Base-by-base conservation (phyloP, 805 yeast genomes). In the Yarrowia sp. region DNA sequence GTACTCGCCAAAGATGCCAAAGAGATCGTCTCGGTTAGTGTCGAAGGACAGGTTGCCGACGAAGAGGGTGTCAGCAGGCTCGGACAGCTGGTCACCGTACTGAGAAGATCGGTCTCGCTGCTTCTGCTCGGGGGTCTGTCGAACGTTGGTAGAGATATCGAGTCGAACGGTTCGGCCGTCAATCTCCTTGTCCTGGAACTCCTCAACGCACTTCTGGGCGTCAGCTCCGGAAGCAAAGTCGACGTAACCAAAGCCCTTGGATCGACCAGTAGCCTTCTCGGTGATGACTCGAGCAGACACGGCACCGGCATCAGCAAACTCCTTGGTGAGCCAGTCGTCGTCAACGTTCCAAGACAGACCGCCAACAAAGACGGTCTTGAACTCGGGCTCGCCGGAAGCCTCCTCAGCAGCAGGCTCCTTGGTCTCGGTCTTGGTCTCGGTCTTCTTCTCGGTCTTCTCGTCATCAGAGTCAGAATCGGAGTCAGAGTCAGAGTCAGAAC, bases 341-440 rank as follows among this genome's bases (percentile, higher is more conserved):
- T 95, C 99, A 73, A 95, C 84, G 78, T 86, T 89, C 98, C 98
- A 95, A 21, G 98, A 92, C 74, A 95, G 85, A 81, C 98, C 88
- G 73, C 99, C 99, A 69, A 92, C 98, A 73, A 95, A 95, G 70
- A 95, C 78, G 67, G 98, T 93, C 71, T 92, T 88, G 78, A 88
- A 96, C 62, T 75, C 77, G 36, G 71, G 65, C 68, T 75, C 76
- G 26, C 19, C 30, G 38, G 72, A 66, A 68, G 75, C 78, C 62
- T 77, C 73, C 61, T 77, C 73, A 30, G 58, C 48, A 16, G 66
- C 70, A 32, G 67, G 68, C 32, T 67, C 67, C 80, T 82, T 43
- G 32, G 30, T 24, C 48, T 43, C 48, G 19, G 32, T 12, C 48
- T 43, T 43, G 32, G 6, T 83, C 69, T 79, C 78, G 76, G 84